Conservation (phyloP, 306 rosid species). For the Cyclanthera cordifolia region DNA sequence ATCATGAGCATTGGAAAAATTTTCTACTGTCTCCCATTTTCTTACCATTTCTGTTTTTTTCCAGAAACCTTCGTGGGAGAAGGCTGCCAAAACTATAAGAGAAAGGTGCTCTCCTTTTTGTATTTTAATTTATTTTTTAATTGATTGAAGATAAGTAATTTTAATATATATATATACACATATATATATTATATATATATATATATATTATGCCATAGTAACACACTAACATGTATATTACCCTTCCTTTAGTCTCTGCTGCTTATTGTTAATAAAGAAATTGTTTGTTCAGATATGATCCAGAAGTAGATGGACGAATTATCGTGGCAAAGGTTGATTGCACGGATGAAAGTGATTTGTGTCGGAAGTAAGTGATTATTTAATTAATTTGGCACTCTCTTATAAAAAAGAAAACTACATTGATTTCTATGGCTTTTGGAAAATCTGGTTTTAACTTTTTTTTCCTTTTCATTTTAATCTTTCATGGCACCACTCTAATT, state of each 20-base stretch:
- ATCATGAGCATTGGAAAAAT: conserved; percentile 5
- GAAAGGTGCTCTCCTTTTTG: conserved; percentile 51
- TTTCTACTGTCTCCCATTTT: not conserved
- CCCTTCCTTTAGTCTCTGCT: not conserved
- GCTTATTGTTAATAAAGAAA: not conserved
- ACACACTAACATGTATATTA: not conserved
- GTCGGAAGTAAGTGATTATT: conserved; percentile 50
- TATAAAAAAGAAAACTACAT: not conserved
- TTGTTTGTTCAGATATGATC: conserved; percentile 63
- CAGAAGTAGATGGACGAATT: conserved; percentile 84
- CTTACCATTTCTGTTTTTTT: conserved; percentile 17
- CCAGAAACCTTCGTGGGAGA: conserved; percentile 99
- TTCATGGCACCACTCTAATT: not conserved
- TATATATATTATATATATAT: too few species aligned
- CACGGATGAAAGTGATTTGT: conserved; percentile 64
- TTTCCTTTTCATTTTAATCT: not conserved
- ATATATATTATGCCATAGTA: too few species aligned
- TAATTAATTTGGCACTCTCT: not conserved
- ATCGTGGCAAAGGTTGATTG: conserved; percentile 77
- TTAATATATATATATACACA: too few species aligned
- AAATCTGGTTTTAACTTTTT: not conserved
- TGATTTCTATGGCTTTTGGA: not conserved
- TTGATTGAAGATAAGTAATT: conserved; percentile 17
- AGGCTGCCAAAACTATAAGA: conserved; percentile 57
- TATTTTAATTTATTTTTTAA: conserved; percentile 15